A percentile compares a stretch with the other conserved stretches of the same genome.
These are phyloP conservation scores for Globisporangium apiculatum DNA, from an alignment of 352 stramenopile species.

Conservation along the genomic window DNA sequence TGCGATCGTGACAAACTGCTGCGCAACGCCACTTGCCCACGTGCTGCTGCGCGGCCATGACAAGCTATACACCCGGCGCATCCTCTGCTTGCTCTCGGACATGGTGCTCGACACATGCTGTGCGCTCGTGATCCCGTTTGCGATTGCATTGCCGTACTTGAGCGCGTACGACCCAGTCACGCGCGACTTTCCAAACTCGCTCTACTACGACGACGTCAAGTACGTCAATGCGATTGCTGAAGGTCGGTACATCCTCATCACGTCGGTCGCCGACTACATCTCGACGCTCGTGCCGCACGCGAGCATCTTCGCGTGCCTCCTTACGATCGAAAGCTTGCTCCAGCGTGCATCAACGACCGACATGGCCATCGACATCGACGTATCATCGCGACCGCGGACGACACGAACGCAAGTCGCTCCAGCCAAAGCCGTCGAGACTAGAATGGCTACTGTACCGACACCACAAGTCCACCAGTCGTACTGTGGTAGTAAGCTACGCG, in stretches of 20 bases:
- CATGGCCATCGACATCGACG: too few relatives aligned
- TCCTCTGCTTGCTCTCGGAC: conserved; percentile 13
- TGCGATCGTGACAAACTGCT: conserved; percentile 15
- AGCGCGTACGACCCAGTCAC: background rate
- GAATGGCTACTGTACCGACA: too few relatives aligned
- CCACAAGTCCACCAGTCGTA: too few relatives aligned
- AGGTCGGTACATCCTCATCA: conserved; percentile 14
- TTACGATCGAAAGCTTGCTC: conserved; percentile 3
- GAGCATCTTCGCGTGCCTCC: background rate
- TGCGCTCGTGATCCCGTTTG: conserved; percentile 15
- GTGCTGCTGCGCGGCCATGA: background rate
- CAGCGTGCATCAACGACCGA: background rate
- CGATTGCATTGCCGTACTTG: conserved; percentile 12
- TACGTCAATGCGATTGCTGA: conserved; percentile 4
- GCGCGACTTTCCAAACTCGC: background rate
- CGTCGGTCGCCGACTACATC: conserved; percentile 41
- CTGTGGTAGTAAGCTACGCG: background rate
- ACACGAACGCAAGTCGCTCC: too few relatives aligned
- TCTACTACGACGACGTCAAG: conserved; percentile 6
- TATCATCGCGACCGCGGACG: too few relatives aligned
- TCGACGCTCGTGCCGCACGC: conserved; percentile 20
- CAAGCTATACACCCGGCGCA: background rate
- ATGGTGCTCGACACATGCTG: conserved; percentile 13
- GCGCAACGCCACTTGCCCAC: conserved; percentile 7
- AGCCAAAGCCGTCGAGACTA: too few relatives aligned